Evolutionary conservation across 2,329 filamentous ascomycete species (phyloP), one percentile per base, ranked within the genome.

Genomic region (Fusarium lateritium): DNA sequence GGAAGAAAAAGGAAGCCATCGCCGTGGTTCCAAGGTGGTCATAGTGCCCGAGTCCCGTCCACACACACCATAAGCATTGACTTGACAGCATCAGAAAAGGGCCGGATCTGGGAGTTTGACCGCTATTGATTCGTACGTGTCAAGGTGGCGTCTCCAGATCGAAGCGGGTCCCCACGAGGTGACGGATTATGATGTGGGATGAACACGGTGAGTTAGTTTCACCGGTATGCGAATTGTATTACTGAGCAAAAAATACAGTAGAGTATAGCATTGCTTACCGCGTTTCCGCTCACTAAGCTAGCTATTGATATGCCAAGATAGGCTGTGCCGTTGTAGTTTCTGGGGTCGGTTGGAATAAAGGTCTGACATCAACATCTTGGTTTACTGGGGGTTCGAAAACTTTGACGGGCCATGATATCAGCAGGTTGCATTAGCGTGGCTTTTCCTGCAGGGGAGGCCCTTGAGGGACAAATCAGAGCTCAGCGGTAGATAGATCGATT

Each of bases 391-490:
- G 42, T 10, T 11, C 24, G 40, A 44, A 52, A 46, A 47, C 28
- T 50, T 33, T 65, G 38, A 44, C 46, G 44, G 67, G 19, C 50
- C 33, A 57, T 61, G 61, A 55, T 53, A 67, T 72, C 62, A 69
- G 61, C 72, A 66, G 46, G 52, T 65, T 69, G 72, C 72, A 74
- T 74, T 74, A 74, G 70, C 62, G 69, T 46, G 33, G 9, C 10
- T 7, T 44, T 17, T 44, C 19, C 14, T 15, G 22, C 22, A 15
- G 13, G 6, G 24, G 21, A 22, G 36, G 24, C 24, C 21, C 36
- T 15, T 2, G 40, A 24, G n/a, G 6, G 31, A 45, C 56, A 26
- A 60, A 42, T 57, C 56, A 60, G 51, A 49, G 45, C 13, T 9
- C 26, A 31, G 13, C 24, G 13, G 26, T n/a, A 13, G 19, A 6